These are phyloP conservation scores for Termitomyces sp. DNA, from an alignment of 768 basidiomycete genomes.

Conservation along the genomic window DNA sequence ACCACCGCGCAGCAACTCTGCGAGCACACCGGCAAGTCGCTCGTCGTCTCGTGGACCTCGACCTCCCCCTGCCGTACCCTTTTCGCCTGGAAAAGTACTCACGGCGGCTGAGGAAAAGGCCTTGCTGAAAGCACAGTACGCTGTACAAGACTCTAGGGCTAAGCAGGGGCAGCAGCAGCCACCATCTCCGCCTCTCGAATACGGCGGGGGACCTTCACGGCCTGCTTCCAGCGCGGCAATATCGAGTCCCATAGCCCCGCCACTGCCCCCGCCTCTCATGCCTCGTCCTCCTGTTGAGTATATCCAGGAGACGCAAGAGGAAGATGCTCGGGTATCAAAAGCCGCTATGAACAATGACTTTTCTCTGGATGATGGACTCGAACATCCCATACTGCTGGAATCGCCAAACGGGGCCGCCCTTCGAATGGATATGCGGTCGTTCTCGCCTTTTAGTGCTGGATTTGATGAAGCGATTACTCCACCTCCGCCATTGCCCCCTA, in stretches of 20 bases:
- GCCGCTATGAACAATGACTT: slow-evolving; percentile 27
- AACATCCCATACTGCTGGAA: slow-evolving; percentile 13
- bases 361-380: slow-evolving; percentile 12
- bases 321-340: slow-evolving; percentile 53
- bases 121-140: slow-evolving; percentile 56
- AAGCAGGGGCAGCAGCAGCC: slow-evolving; percentile 15
- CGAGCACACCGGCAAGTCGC: slow-evolving; percentile 12
- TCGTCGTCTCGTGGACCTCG: slow-evolving; percentile 17
- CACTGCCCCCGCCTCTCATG: slow-evolving; percentile 62
- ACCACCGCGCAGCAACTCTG: slow-evolving; percentile 18
- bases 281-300: slow-evolving; percentile 77
- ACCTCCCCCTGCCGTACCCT: slow-evolving; percentile 31
- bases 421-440: slow-evolving; percentile 34
- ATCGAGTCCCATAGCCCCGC: slow-evolving; percentile 15
- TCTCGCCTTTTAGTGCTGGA: slow-evolving; percentile 40
- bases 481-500: slow-evolving; percentile 29
- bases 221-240: slow-evolving; percentile 11
- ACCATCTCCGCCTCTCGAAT: slow-evolving; percentile 4
- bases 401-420: slow-evolving; percentile 1
- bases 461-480: slow-evolving; percentile 25
- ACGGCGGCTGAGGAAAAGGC: slow-evolving; percentile 83
- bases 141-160: slow-evolving; percentile 38
- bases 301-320: slow-evolving; percentile 76
- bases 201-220: slow-evolving; percentile 20
- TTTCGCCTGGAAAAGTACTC: slow-evolving; percentile 27